Base-by-base conservation (phyloP, 768 basidiomycete species). In the Boletellus sp. region DNA sequence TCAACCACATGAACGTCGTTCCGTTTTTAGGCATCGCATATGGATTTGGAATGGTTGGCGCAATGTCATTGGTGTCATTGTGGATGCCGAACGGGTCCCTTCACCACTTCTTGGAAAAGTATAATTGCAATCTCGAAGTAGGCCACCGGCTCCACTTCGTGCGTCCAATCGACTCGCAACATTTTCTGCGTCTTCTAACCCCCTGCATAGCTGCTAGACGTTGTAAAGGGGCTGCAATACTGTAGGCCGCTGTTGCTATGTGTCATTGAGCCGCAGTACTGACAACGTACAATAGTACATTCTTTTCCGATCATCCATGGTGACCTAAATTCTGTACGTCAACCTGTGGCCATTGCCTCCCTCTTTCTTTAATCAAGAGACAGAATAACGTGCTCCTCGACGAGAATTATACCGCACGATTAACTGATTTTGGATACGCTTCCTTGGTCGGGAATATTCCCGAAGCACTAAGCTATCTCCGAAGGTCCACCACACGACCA, bases 31-130 rank as follows among this genome's bases (percentile, higher is more conserved):
- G 67, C 6, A 52, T 61, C 6, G 54, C 54, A 7, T 44, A 51
- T 3, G 60, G 57, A 2, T 70, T 68, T 51, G 68, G 65, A 10
- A 56, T 56, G 38, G 42, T 10, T 0, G 57, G 31, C 2, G 5
- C 54, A 10, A 50, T 50, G 23, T 65, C 68, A 1, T 53, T 70
- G 51, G 67, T 70, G 6, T 67, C 63, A 4, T 58, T 58, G 3
- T 70, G 69, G 69, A 56, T 67, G 52, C 58, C 61, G 0, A 64
- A 66, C 23, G 62, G 53, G 8, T 58, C 56, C 0, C 50, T 70
- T 12, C 57, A 49, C 4, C 23, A 19, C 2, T 64, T 67, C 37
- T 33, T 69, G 9, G 23, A 11, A 1, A 52, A 37, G 9, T 11
- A 50, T 8, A 33, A 51, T 2, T 2, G 24, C 9, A 34, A 11